A percentile compares a stretch with the other conserved stretches of the same genome.
Evolutionary conservation across 495 filamentous ascomycete species (phyloP).

Genomic region (Penicillium mononematosum): DNA sequence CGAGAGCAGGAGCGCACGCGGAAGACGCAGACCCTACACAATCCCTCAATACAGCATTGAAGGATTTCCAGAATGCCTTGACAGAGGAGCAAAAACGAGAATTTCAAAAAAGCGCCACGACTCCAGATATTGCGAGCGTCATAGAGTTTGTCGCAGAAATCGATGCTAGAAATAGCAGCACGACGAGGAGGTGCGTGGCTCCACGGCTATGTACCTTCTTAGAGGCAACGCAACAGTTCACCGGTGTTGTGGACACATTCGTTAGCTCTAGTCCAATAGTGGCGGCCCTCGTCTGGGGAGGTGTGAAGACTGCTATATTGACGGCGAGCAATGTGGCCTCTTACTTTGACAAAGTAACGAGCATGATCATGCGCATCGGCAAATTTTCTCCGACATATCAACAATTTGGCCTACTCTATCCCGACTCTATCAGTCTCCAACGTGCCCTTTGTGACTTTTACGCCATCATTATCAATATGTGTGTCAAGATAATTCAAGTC

Average conservation of each 20-base stretch:
- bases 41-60: constrained; percentile 13
- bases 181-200: constrained; percentile 25
- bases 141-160: constrained; percentile 31
- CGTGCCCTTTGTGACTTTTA: constrained; percentile 35
- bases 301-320: constrained; percentile 29
- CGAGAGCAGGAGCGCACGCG: too few species aligned
- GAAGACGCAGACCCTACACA: constrained; percentile 11
- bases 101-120: constrained; percentile 16
- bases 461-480: constrained; percentile 34
- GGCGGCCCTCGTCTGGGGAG: constrained; percentile 42
- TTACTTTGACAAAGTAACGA: constrained; percentile 38
- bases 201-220: constrained; percentile 31
- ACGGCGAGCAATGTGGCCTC: constrained; percentile 29
- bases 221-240: constrained; percentile 32
- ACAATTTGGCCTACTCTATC: constrained; percentile 35
- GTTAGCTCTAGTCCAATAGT: constrained; percentile 33
- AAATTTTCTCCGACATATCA: constrained; percentile 30
- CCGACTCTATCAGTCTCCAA: constrained; percentile 28
- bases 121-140: constrained; percentile 30
- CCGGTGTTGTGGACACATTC: constrained; percentile 31
- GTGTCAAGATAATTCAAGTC: constrained; percentile 29
- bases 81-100: constrained; percentile 23
- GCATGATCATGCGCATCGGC: constrained; percentile 30
- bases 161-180: constrained; percentile 26
- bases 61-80: constrained; percentile 20